Base-by-base conservation (phyloP, 2,329 filamentous ascomycete species). In the Dactylellina drechsleri region DNA sequence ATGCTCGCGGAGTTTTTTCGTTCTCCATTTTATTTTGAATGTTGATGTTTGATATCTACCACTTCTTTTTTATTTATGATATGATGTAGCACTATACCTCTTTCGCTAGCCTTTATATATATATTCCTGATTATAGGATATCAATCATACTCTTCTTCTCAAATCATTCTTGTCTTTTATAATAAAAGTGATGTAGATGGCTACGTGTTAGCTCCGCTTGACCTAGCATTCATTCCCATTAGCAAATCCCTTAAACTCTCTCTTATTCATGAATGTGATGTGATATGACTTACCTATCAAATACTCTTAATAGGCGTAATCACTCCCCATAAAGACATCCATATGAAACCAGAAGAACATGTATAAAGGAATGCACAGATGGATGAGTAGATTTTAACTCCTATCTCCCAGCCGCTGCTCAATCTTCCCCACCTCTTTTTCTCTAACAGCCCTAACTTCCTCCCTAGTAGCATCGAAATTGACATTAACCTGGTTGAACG, bases 401-500 rank as follows among this genome's bases (percentile, higher is more conserved):
- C 72, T 66, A 65, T 76, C 72, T 40, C 47, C 86, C 77, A 96
- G 83, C 70, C 91, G 86, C 79, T 84, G 83, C 85, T 97, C 93
- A 77, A 92, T 89, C 86, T 91, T 93, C 78, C 82, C 81, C 83
- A 86, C 89, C 84, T 96, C 92, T 66, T 85, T 82, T 49, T 88
- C 84, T 80, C 85, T 87, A 71, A 93, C 83, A 57, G 87, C 85
- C 57, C 85, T 85, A 52, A 97, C 80, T 79, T 99, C 94, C 2
- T 92, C 92, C 82, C 88, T 90, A 20, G 86, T 87, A 64, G 92
- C 88, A 82, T 99, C 92, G 83, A 92, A 96, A 2, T 85, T 82
- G 1, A 89, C 91, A 60, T 85, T 88, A 1, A 68, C 73, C 84
- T 96, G 92, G 83, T 97, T 97, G 84, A 96, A 95, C 13, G 95